Percentiles rank a stretch among this genome's conserved stretches.
phyloP scores from a whole-genome alignment of 495 filamentous ascomycete genomes.

The Pyronema omphalodes region DNA sequence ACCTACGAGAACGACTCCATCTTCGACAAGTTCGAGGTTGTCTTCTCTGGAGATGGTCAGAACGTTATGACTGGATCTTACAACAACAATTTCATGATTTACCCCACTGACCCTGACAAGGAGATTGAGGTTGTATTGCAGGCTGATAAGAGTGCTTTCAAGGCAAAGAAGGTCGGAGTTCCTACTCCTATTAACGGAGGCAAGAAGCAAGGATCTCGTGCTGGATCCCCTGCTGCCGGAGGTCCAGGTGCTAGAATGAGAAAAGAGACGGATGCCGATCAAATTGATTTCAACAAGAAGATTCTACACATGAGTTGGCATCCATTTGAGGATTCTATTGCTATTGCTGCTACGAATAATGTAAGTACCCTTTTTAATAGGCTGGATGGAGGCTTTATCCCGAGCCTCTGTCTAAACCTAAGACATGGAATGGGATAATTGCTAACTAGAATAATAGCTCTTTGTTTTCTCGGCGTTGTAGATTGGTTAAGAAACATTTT shows the following conservation, averaged over 20 bases:
- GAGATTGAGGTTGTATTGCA: slow-evolving; percentile 95
- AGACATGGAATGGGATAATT: background rate
- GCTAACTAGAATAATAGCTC: slow-evolving; percentile 36
- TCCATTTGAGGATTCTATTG: slow-evolving; percentile 98
- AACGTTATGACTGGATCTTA: slow-evolving; percentile 99
- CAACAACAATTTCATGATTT: slow-evolving; percentile 99
- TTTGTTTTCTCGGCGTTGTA: slow-evolving; percentile 99
- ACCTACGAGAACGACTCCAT: slow-evolving; percentile 99
- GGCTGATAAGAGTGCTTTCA: slow-evolving; percentile 97
- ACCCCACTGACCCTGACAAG: slow-evolving; percentile 84
- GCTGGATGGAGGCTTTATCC: background rate
- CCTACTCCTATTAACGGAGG: slow-evolving; percentile 87
- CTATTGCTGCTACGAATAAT: slow-evolving; percentile 98
- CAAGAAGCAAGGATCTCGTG: slow-evolving; percentile 67
- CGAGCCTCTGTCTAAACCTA: background rate
- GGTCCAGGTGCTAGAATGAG: slow-evolving; percentile 85
- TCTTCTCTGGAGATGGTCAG: slow-evolving; percentile 93
- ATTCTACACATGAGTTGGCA: slow-evolving; percentile 99
- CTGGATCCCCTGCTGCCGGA: slow-evolving; percentile 73
- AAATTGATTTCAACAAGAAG: slow-evolving; percentile 99
- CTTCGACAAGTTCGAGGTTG: slow-evolving; percentile 99
- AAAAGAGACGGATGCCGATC: slow-evolving; percentile 97
- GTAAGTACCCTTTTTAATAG: slow-evolving; percentile 36
- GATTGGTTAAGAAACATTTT: slow-evolving; percentile 9
- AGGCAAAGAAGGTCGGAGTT: slow-evolving; percentile 97